Evolutionary conservation across 805 yeast genomes (phyloP).

Genomic region (Ogataea paradorogensis): DNA sequence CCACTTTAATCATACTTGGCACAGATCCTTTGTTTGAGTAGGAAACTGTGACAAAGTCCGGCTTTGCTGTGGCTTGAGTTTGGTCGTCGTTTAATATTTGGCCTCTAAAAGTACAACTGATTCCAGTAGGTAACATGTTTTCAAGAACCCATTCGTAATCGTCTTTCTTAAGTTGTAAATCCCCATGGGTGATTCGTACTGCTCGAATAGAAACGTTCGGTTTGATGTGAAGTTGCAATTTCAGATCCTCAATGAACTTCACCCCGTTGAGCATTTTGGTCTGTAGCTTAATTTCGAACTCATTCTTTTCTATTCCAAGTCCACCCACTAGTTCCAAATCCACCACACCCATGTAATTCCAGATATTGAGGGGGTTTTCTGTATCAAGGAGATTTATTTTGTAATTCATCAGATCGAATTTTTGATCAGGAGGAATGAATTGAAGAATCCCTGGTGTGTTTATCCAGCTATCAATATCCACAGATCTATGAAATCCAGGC

Average conservation of each 20-base stretch:
- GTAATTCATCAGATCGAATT: constrained; percentile 59
- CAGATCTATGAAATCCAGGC: constrained; percentile 72
- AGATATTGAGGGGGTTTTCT: constrained; percentile 17
- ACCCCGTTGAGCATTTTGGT: constrained; percentile 45
- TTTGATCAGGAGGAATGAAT: constrained; percentile 90
- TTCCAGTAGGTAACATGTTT: constrained; percentile 55
- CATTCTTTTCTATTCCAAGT: constrained; percentile 50
- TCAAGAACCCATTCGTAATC: constrained; percentile 70
- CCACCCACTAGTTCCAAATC: constrained; percentile 52
- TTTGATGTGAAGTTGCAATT: constrained; percentile 36
- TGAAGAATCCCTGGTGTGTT: constrained; percentile 45
- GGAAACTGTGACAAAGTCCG: constrained; percentile 45
- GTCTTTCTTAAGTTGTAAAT: constrained; percentile 54
- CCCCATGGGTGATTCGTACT: constrained; percentile 72
- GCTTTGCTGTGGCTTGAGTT: constrained; percentile 21
- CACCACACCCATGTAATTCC: constrained; percentile 49
- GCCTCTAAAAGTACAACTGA: constrained; percentile 67
- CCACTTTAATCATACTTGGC: constrained; percentile 74
- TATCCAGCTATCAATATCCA: constrained; percentile 53
- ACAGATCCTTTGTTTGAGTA: constrained; percentile 65
- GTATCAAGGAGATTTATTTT: constrained; percentile 47
- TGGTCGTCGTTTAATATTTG: constrained; percentile 16
- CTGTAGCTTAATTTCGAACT: constrained; percentile 59
- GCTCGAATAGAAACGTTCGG: constrained; percentile 42
- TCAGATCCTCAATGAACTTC: constrained; percentile 46